Evolutionary conservation across 768 basidiomycete genomes (phyloP).

Genomic region (Tephrocybe sp.): DNA sequence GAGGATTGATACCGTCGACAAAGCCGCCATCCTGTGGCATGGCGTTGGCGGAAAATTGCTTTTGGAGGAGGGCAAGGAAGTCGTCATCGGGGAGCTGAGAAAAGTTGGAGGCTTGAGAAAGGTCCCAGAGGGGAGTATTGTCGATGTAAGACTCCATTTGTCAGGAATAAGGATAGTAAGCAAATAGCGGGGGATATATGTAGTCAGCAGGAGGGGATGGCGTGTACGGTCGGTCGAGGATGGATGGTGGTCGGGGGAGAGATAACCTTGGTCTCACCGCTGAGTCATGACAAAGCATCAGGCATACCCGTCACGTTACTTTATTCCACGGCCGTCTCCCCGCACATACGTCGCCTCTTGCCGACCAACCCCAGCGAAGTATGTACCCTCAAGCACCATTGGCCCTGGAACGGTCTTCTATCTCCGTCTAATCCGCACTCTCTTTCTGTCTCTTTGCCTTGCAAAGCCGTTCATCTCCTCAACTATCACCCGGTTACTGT

Average conservation of each 20-base stretch:
- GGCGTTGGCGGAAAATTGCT: constrained; percentile 55
- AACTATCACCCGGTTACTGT: not conserved
- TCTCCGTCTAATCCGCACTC: constrained; percentile 14
- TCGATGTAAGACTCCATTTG: constrained; percentile 53
- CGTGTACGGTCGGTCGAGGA: constrained; percentile 2
- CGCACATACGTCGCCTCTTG: constrained; percentile 1
- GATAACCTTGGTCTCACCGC: constrained; percentile 19
- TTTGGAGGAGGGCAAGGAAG: constrained; percentile 75
- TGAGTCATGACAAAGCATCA: constrained; percentile 19
- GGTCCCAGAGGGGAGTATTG: constrained; percentile 64
- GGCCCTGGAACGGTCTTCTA: not conserved
- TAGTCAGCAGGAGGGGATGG: constrained; percentile 7
- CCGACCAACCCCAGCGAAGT: not conserved
- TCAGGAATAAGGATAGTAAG: constrained; percentile 4
- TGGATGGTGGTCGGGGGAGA: constrained; percentile 14
- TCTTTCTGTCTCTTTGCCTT: constrained; percentile 1
- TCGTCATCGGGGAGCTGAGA: constrained; percentile 72
- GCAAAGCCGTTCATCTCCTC: not conserved
- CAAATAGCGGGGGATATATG: not conserved
- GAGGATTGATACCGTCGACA: constrained; percentile 56
- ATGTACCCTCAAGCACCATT: too few species aligned
- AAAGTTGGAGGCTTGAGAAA: constrained; percentile 57
- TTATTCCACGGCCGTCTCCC: constrained; percentile 9
- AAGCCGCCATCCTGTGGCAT: constrained; percentile 19
- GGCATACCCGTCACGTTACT: constrained; percentile 11